Conservation (phyloP, 106 monocot species). For the Dendrobium officinale region DNA sequence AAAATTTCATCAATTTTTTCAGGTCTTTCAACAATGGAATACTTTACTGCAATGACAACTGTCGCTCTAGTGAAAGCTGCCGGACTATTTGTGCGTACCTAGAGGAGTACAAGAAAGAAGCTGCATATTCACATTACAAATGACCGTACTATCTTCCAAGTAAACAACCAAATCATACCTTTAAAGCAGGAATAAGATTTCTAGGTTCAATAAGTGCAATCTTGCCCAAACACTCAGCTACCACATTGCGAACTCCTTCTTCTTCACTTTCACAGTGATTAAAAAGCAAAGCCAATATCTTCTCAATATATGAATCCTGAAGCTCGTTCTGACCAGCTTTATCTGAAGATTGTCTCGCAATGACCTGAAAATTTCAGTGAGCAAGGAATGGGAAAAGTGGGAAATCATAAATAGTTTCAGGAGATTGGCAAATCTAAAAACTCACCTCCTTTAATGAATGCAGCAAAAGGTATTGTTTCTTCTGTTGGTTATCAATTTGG, state of each 20-base stretch:
- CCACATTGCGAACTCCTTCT: constrained; percentile 98
- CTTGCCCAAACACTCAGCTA: constrained; percentile 97
- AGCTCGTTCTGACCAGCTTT: constrained; percentile 72
- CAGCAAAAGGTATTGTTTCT: constrained; percentile 94
- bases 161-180: constrained; percentile 37
- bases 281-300: constrained; percentile 86
- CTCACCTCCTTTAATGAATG: constrained; percentile 98
- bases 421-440: not conserved
- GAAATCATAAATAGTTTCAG: not conserved
- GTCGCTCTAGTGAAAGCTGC: constrained; percentile 95
- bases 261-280: constrained; percentile 99
- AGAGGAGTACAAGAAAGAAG: constrained; percentile 9
- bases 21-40: constrained; percentile 91
- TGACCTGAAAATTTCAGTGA: constrained; percentile 48
- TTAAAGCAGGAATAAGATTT: constrained; percentile 84
- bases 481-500: constrained; percentile 98
- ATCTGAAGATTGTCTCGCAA: constrained; percentile 82
- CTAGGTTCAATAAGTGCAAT: constrained; percentile 92
- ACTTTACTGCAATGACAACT: constrained; percentile 91
- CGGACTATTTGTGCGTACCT: constrained; percentile 71
- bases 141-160: not conserved
- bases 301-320: constrained; percentile 80
- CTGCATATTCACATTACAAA: not conserved
- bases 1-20: constrained; percentile 90
- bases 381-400: not conserved